Conservation (phyloP, 2,329 filamentous ascomycete genomes). For the Diaporthe sp. region DNA sequence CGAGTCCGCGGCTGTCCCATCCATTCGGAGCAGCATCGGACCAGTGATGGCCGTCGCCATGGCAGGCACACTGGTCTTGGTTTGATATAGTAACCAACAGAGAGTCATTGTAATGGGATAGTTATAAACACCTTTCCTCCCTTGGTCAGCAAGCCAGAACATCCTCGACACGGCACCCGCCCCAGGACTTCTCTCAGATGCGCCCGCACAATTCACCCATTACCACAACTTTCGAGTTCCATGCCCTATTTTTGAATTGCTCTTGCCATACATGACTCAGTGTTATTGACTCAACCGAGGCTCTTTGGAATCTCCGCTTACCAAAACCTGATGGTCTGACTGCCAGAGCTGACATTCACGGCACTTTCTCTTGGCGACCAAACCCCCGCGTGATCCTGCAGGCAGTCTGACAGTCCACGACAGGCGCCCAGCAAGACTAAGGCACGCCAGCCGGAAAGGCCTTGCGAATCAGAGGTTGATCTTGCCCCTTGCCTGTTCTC, state of each 20-base stretch:
- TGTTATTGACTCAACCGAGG: not conserved
- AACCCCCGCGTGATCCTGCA: slow-evolving; percentile 10
- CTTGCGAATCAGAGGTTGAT: slow-evolving; percentile 2
- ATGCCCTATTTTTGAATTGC: not conserved
- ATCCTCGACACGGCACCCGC: not conserved
- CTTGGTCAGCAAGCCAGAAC: not conserved
- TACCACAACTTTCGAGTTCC: not conserved
- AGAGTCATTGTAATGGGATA: not conserved
- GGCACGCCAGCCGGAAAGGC: not conserved
- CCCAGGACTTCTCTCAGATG: not conserved
- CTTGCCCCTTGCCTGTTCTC: not conserved
- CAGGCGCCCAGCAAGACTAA: slow-evolving; percentile 8
- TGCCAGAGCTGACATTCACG: not conserved
- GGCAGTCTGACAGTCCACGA: not conserved
- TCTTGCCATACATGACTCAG: too few relatives aligned
- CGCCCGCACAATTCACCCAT: not conserved
- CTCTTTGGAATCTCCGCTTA: not conserved
- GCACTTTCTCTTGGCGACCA: not conserved
- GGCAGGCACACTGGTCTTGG: not conserved
- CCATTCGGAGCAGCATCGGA: not conserved
- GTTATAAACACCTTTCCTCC: not conserved
- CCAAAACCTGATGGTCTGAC: not conserved
- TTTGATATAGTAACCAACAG: not conserved
- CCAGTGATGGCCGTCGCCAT: not conserved
- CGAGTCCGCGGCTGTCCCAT: not conserved